phyloP scores from a whole-genome alignment of 768 basidiomycete species.

The Leccinum variicolor region DNA sequence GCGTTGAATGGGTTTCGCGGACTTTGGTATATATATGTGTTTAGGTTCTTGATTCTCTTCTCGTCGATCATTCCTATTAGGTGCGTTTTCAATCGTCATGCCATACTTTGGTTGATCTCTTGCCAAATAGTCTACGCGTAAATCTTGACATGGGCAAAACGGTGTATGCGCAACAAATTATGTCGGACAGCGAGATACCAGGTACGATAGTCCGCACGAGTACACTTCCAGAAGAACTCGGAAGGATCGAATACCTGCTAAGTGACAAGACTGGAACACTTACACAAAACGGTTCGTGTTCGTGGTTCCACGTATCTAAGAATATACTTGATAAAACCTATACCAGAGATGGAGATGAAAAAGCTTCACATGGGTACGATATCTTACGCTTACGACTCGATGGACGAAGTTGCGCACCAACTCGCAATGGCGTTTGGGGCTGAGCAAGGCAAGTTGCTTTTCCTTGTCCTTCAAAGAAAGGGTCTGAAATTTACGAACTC shows the following conservation, averaged over 20 bases:
- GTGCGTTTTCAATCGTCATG: constrained; percentile 41
- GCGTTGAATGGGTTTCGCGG: constrained; percentile 96
- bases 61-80: constrained; percentile 99
- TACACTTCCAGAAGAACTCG: constrained; percentile 94
- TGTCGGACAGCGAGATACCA: constrained; percentile 90
- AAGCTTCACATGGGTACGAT: constrained; percentile 99
- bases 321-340: background rate
- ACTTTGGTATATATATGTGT: constrained; percentile 92
- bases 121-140: constrained; percentile 74
- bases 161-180: constrained; percentile 93
- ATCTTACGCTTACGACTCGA: constrained; percentile 95
- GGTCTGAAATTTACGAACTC: constrained; percentile 13
- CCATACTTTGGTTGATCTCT: background rate
- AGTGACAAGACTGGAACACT: constrained; percentile 98
- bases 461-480: background rate
- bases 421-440: constrained; percentile 80
- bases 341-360: constrained; percentile 97
- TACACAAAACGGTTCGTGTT: constrained; percentile 84
- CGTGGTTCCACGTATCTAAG: background rate
- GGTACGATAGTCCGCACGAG: constrained; percentile 96
- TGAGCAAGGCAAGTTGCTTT: constrained; percentile 45
- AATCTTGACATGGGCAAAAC: constrained; percentile 99
- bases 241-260: constrained; percentile 90
- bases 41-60: constrained; percentile 96
- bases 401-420: constrained; percentile 97